Conservation (phyloP, 495 filamentous ascomycete species). For the Pseudomonodictys pantanalensis region DNA sequence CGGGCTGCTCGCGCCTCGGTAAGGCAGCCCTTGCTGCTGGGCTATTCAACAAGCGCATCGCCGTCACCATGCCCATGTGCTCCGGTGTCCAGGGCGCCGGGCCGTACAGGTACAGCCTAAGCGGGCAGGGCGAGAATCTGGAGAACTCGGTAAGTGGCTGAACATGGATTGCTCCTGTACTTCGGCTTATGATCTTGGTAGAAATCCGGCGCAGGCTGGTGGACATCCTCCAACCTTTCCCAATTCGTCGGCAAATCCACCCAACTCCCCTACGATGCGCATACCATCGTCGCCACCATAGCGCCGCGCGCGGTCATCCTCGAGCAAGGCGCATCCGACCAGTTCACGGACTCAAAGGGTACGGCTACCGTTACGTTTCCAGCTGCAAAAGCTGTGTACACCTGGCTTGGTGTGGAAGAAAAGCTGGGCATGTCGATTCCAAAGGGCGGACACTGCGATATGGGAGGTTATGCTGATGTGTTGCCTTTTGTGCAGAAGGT, state of each 20-base stretch:
- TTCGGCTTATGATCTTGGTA: background rate
- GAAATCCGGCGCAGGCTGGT: constrained; percentile 54
- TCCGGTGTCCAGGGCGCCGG: constrained; percentile 53
- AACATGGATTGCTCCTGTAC: background rate
- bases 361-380: constrained; percentile 52
- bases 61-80: constrained; percentile 56
- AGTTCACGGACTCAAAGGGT: constrained; percentile 52
- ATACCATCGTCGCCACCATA: constrained; percentile 53
- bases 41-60: constrained; percentile 52
- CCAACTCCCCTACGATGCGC: constrained; percentile 52
- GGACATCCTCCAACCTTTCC: constrained; percentile 48
- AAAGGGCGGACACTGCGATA: constrained; percentile 51
- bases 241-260: constrained; percentile 51
- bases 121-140: constrained; percentile 53
- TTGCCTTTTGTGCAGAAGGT: constrained; percentile 52
- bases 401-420: constrained; percentile 50
- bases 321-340: constrained; percentile 50
- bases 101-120: constrained; percentile 51
- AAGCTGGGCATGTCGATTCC: constrained; percentile 52
- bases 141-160: constrained; percentile 46
- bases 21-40: constrained; percentile 53
- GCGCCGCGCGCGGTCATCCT: constrained; percentile 53
- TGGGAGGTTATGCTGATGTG: constrained; percentile 49
- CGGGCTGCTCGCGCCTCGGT: constrained; percentile 52
- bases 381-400: constrained; percentile 52